Base-by-base conservation (phyloP, 1,284 basidiomycete species). In the Rhodotorula mucilaginosa region DNA sequence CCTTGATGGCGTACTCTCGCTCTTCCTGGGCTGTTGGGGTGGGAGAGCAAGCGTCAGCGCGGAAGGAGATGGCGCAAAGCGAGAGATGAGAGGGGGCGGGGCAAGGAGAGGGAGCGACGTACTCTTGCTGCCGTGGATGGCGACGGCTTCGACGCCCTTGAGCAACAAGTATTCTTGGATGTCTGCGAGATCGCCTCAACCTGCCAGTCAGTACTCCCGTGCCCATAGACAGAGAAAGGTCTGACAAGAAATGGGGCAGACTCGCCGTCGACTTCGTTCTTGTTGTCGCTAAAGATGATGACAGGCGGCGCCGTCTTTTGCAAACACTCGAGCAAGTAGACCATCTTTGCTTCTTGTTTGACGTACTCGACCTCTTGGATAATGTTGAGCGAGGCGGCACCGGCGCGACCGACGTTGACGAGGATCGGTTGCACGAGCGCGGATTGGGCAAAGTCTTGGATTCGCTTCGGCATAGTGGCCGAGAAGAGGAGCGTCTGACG, bases 261-360 rank as follows among this genome's bases (percentile, higher is more conserved):
- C 85, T 77, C 74, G 92, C 92, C 93, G 80, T 99, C 97, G 29
- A 99, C 97, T 80, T 99, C 97, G 79, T 98, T 98, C 85, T 99
- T 99, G 84, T 97, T 98, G 81, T 99, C 96, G 76, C 91, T 94
- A 81, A 99, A 99, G 68, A 99, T 88, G 81, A 99, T 97, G 67
- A 97, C 94, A 0, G 97, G 97, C 18, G 97, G 97, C 1, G 97
- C 90, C 2, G 97, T 99, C 84, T 99, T 99, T 80, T 99, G 97
- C 71, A 99, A 82, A 81, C 94, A 97, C 81, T 99, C 97, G 59
- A 99, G 84, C 21, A 99, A 86, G 80, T 98, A 98, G 0, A 98
- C 93, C 96, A 99, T 98, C 83, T 99, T 99, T 0, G 96, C 95
- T 82, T 99, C 97, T 79, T 96, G 93, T 82, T 98, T 97, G 76